A percentile compares a stretch with the other conserved stretches of the same genome.
phyloP scores from a whole-genome alignment of 805 yeast genomes.

The Ogataea ganodermae region DNA sequence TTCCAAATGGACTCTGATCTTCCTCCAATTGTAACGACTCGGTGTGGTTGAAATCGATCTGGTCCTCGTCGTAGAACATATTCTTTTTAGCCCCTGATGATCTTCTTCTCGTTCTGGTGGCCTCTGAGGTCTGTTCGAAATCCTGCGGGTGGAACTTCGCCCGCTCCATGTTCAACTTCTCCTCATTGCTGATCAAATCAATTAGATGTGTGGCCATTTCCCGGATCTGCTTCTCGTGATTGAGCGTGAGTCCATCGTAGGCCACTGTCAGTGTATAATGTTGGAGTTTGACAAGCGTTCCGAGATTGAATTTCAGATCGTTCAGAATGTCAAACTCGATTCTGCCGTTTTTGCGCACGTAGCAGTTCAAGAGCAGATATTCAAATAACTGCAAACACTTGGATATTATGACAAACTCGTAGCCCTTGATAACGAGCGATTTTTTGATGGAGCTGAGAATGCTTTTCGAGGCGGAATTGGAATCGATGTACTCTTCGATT shows the following conservation, averaged over 20 bases:
- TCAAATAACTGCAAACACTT: constrained; percentile 32
- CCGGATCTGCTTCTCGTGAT: constrained; percentile 28
- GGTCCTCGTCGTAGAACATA: constrained; percentile 23
- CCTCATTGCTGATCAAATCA: constrained; percentile 17
- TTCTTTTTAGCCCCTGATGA: constrained; percentile 3
- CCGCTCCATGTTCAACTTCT: constrained; percentile 20
- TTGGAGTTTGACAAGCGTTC: constrained; percentile 17
- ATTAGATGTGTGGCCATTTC: constrained; percentile 19
- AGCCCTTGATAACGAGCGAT: constrained; percentile 30
- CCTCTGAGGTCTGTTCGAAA: constrained; percentile 5
- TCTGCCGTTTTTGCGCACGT: constrained; percentile 8
- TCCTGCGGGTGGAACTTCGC: constrained; percentile 19
- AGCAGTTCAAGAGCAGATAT: constrained; percentile 32
- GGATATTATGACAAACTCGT: constrained; percentile 29
- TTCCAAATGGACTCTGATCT: constrained; percentile 24
- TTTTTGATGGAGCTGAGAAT: constrained; percentile 28
- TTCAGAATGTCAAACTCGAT: constrained; percentile 26
- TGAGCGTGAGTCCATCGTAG: constrained; percentile 27
- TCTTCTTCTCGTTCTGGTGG: too few species aligned
- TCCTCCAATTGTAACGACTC: constrained; percentile 12
- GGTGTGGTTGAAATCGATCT: constrained; percentile 10
- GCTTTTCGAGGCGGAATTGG: constrained; percentile 8
- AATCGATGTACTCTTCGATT: constrained; percentile 22
- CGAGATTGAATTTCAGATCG: constrained; percentile 20
- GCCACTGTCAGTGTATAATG: constrained; percentile 17